Evolutionary conservation across 371 early-diverging fungal genomes (phyloP), one percentile per base, ranked within the genome.

Genomic region (Mucor circinelloides): DNA sequence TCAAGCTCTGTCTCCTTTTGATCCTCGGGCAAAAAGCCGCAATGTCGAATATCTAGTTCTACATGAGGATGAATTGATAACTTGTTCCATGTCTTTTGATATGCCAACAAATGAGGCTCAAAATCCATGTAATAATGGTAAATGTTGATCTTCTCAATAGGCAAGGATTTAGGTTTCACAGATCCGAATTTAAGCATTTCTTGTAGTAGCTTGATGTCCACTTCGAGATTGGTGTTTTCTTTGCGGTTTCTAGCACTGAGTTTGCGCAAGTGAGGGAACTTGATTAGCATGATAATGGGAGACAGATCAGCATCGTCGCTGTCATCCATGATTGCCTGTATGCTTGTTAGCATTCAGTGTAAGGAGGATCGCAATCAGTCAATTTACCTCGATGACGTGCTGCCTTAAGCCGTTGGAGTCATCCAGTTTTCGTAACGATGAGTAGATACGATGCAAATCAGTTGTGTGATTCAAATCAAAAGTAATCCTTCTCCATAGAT

Each of bases 281-380:
- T 83, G 55, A 77, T 74, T 4, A 83, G 52, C 83, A 83, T 81
- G 15, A 83, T 72, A 17, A 83, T 64, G 10, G 73, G 81, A 10
- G 81, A 79, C 25, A 79, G 64, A 56, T 74, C 72, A 2, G 77
- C 57, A 64, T 81, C 78, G 25, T 83, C 83, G 27, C 62, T 71
- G 13, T 69, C 70, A 30, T 83, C 83, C 83, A 83, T 81, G 0
- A 67, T 42, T 6, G 77, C 76, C 79, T 79, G 62, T 19, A 28
- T 17, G 42, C 12, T 28, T 31, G 48, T 40, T 21, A 23, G 23
- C 31, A 19, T 52, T 30, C 40, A 36, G 40, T 15, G 60, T 5
- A 6, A 30, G 17, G 3, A 48, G 25, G 5, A 3, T 19, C 1
- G 2, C 1, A 48, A 48, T 25, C 21, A 48, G 25, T 23, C n/a